Base-by-base conservation (phyloP, 2,329 filamentous ascomycete species). In the Alternaria infectoria region DNA sequence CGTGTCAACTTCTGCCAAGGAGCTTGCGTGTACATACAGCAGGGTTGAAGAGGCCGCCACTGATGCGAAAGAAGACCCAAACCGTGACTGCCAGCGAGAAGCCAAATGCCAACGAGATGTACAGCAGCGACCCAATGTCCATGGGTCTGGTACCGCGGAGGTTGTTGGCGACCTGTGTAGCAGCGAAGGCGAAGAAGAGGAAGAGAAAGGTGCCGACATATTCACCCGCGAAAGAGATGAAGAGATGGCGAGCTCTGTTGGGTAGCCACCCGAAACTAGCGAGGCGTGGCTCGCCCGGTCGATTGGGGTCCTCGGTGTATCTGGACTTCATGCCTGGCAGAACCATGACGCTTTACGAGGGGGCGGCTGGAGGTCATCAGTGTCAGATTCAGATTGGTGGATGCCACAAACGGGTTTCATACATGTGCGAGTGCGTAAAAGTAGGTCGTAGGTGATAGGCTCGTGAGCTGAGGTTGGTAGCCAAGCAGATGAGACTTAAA, bases 151-250 rank as follows among this genome's bases (percentile, higher is more conserved):
- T 66, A 19, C 69, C 67, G 26, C 73, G 75, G 15, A 74, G 65
- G 4, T 75, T 79, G 49, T 80, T 81, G 45, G 79, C 79, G 23
- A 80, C 77, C 45, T 79, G 75, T 3, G 79, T 80, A 25, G 70
- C 80, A 12, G 76, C 74, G 56, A 80, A 81, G 8, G 78, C 78
- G 51, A 81, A 80, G 72, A 79, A 81, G 3, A 81, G 66, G 67
- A 81, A 81, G 62, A 81, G 66, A 40, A 75, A 79, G 1, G 80
- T 81, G 43, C 80, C 80, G 5, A 80, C 71, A 47, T 80, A 77
- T 47, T 81, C 80, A 21, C 83, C 83, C 17, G 82, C 60, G 76
- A 82, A 82, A 59, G 82, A 81, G 62, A 85, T 77, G 68, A 84
- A 71, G 59, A 84, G 75, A 69, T 83, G 81, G 61, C 78, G 77